These are phyloP conservation scores for Wickerhamiella parazyma DNA, from an alignment of 805 yeast genomes.

Conservation along the genomic window DNA sequence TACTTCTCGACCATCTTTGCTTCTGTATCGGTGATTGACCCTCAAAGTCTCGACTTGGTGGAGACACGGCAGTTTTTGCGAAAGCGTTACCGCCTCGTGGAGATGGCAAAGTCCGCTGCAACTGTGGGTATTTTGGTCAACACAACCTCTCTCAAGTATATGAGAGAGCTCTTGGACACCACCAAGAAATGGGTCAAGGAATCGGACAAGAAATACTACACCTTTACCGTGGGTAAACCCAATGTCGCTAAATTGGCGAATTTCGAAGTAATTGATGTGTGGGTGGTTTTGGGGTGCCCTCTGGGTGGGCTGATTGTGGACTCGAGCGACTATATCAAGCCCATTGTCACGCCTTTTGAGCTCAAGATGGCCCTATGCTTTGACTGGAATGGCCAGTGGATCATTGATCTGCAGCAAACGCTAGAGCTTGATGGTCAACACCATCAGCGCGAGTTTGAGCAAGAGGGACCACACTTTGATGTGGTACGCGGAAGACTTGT, in stretches of 20 bases:
- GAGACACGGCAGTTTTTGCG: slow-evolving; percentile 60
- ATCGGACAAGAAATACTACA: slow-evolving; percentile 82
- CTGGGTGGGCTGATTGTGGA: slow-evolving; percentile 86
- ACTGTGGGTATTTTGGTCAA: slow-evolving; percentile 86
- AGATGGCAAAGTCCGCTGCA: slow-evolving; percentile 77
- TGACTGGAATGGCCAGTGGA: slow-evolving; percentile 93
- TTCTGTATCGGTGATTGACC: slow-evolving; percentile 13
- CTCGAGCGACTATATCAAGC: slow-evolving; percentile 64
- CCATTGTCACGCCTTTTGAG: slow-evolving; percentile 90
- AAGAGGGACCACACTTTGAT: slow-evolving; percentile 56
- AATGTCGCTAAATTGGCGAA: slow-evolving; percentile 94
- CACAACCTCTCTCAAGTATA: slow-evolving; percentile 68
- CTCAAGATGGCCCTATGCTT: slow-evolving; percentile 63
- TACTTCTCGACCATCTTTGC: slow-evolving; percentile 59
- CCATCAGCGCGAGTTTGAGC: slow-evolving; percentile 18
- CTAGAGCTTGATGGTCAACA: slow-evolving; percentile 23
- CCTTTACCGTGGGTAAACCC: slow-evolving; percentile 95
- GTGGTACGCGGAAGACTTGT: slow-evolving; percentile 74
- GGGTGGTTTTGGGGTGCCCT: slow-evolving; percentile 93
- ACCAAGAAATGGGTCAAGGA: slow-evolving; percentile 46
- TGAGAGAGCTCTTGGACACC: slow-evolving; percentile 49
- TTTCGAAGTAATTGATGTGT: slow-evolving; percentile 82
- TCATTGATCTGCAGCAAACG: slow-evolving; percentile 58
- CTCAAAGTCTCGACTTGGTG: not conserved
- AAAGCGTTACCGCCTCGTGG: slow-evolving; percentile 77